Evolutionary conservation across 345 rosid genomes (phyloP), one percentile per base, ranked within the genome.

Genomic region (Brassica rapa): DNA sequence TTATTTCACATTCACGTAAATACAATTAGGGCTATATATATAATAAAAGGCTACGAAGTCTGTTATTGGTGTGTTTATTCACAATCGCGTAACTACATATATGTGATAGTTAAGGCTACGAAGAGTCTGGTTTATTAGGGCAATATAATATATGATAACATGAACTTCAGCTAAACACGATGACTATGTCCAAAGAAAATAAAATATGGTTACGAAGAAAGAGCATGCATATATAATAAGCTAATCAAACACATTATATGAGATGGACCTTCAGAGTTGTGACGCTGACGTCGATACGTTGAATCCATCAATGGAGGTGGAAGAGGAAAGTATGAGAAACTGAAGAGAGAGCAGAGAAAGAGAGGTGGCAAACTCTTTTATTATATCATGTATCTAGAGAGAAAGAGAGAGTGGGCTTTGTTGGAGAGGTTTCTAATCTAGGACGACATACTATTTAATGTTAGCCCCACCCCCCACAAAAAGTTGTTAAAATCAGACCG

Each of bases 201-300:
- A 56, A 56, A 2, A 56, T 56, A 57, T 9, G 62, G 14, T 10
- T 23, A 57, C 30, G 33, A 60, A 60, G 33, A 59, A 24, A 60
- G 63, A 60, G 11, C 61, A 19, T 60, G 63, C 32, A 24, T 24
- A 24, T 61, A 12, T 25, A 61, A 25, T 25, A 61, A 25, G 65
- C 7, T 12, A 25, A 61, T 25, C 65, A 61, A 61, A 27, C 35
- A 61, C 65, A 12, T 5, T 2, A 27, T 5, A 24, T 5, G 15
- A 61, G 65, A 61, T 61, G 65, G 65, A 61, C 65, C 65, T 5
- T 61, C 65, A 61, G 65, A 61, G 35, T 61, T 5, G 16, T 10
- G 63, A 60, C 63, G 33, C n/a, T 25, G 35, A 25, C 4, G 65
- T 27, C 16, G 65, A 25, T 61, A 27, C 8, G 16, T 61, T 61